Evolutionary conservation across 768 basidiomycete species (phyloP), one percentile per base, ranked within the genome.

Genomic region (Podaxis mareebaensis): DNA sequence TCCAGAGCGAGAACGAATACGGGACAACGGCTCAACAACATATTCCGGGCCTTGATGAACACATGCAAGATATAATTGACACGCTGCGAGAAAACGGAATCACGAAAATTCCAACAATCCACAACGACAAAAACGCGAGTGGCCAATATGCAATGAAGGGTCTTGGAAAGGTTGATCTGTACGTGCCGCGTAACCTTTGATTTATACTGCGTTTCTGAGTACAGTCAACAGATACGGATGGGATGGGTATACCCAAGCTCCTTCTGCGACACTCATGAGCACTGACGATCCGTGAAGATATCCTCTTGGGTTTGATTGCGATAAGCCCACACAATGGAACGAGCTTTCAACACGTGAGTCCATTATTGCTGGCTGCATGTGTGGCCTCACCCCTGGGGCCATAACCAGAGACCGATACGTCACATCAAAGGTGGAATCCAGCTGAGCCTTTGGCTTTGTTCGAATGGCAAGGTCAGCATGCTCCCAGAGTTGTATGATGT

Each of bases 261-360:
- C 12, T 12, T n/a, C 12, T 15, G 10, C 3, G 11, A 26, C 6
- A 4, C 22, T 24, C 20, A 7, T 0, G 8, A 22, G n/a, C 22
- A 7, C n/a, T 52, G 22, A 24, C 39, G 22, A 8, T 40, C 3
- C 24, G 20, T n/a, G 3, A 51, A 72, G 75, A 13, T 89, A 89
- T 61, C 87, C 87, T 1, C 84, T 89, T 69, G 76, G 78, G 3
- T 90, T 89, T 68, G 86, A 90, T 67, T 90, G 88, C 68, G 83
- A 85, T 26, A 78, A 84, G 62, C 87, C 89, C 10, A 71, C 71
- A 3, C 69, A 68, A 8, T 90, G 88, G 88, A 76, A 68, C 7
- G 82, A 77, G 58, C 66, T 77, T 7, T 72, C 74, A 3, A 76
- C 74, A 4, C 70, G 76, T 76, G 53, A 42, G 76, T 67, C 53